Percentiles rank a stretch among this genome's conserved stretches.
phyloP scores from a whole-genome alignment of 2,329 filamentous ascomycete genomes.

The Pseudocercospora pini-densiflorae region DNA sequence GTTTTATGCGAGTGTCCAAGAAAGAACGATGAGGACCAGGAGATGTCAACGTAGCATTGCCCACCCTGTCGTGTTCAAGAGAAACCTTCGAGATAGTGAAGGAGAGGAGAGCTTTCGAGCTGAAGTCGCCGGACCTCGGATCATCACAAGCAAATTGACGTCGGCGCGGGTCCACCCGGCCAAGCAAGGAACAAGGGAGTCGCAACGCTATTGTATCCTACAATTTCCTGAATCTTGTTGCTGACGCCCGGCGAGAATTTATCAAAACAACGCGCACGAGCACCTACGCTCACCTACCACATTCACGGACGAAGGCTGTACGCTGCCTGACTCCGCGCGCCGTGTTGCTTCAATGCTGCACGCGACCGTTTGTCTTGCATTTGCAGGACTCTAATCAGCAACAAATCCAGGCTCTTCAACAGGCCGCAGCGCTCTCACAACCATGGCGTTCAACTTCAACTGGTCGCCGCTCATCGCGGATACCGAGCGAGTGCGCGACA shows the following conservation, averaged over 20 bases:
- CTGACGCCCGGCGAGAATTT: neutral
- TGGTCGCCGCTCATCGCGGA: slow-evolving; percentile 99
- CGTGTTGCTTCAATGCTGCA: slow-evolving; percentile 15
- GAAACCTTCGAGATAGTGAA: no score
- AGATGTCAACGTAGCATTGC: no score
- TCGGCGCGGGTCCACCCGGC: neutral
- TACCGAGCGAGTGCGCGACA: slow-evolving; percentile 86
- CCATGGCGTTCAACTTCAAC: slow-evolving; percentile 99
- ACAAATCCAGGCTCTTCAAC: slow-evolving; percentile 15
- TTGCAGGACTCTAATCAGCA: slow-evolving; percentile 25
- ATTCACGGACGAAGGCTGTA: neutral
- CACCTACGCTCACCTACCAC: neutral
- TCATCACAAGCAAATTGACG: neutral
- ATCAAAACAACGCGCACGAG: neutral
- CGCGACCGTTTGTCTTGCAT: slow-evolving; percentile 33
- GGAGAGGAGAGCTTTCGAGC: neutral
- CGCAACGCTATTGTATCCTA: neutral
- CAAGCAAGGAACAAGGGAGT: slow-evolving; percentile 6
- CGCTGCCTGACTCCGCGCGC: slow-evolving; percentile 2
- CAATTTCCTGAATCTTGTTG: slow-evolving; percentile 1
- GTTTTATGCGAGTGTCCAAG: no score
- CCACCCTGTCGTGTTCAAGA: no score
- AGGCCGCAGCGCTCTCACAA: slow-evolving; percentile 16
- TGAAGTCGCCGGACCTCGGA: neutral
- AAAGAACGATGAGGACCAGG: no score